A percentile compares a stretch with the other conserved stretches of the same genome.
Conservation (phyloP, 345 rosid species). For the Orychophragmus violaceus region DNA sequence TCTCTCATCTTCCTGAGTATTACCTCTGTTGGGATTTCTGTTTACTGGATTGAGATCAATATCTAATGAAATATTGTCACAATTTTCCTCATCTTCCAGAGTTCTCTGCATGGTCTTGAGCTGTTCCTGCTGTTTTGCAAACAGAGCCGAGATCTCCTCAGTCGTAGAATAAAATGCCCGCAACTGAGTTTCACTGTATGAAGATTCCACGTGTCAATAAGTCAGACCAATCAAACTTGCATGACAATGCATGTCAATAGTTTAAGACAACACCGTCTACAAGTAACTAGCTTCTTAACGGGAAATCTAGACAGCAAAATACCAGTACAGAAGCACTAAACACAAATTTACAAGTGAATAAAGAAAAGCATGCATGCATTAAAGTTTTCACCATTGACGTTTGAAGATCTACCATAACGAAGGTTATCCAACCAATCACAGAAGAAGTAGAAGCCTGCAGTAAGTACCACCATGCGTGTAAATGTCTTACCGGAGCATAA, state of each 20-base stretch:
- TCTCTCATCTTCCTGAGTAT: conserved; percentile 31
- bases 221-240: conserved; percentile 7
- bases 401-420: background rate
- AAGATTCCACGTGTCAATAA: conserved; percentile 11
- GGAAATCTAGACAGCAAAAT: conserved; percentile 1
- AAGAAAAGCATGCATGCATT: background rate
- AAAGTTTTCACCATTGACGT: background rate
- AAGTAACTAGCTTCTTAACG: background rate
- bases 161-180: conserved; percentile 95
- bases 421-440: conserved; percentile 10
- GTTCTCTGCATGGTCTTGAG: conserved; percentile 90
- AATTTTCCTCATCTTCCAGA: conserved; percentile 88
- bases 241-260: conserved; percentile 2
- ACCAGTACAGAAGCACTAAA: background rate
- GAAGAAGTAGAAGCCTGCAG: background rate
- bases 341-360: background rate
- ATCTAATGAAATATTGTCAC: conserved; percentile 66
- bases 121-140: conserved; percentile 94
- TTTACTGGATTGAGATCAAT: conserved; percentile 44
- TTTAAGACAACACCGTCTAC: background rate
- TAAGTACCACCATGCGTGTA: background rate
- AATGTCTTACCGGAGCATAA: conserved; percentile 82
- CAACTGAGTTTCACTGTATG: conserved; percentile 84
- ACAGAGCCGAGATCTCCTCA: conserved; percentile 68
- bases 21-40: conserved; percentile 24